A percentile compares a stretch with the other conserved stretches of the same genome.
Conservation (phyloP, 2,329 filamentous ascomycete species). For the Cladosporium sphaerospermum region DNA sequence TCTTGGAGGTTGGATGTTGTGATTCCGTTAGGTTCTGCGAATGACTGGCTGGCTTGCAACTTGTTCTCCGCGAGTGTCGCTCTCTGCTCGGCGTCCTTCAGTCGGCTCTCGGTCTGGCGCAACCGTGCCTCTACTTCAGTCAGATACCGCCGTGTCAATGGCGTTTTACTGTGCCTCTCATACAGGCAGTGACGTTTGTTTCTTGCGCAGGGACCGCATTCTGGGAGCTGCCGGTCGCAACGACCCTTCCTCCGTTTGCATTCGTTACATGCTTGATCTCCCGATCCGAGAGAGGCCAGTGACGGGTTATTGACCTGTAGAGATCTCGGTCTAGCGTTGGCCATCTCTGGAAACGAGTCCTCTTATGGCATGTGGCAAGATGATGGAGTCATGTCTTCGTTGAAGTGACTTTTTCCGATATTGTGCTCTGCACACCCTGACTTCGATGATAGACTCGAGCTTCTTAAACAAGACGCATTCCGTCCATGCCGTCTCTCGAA, state of each 20-base stretch:
- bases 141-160: conserved; percentile 43
- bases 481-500: too few relatives aligned
- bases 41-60: conserved; percentile 11
- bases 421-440: too few relatives aligned
- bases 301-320: background rate
- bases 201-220: conserved; percentile 36
- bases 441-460: too few relatives aligned
- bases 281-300: conserved; percentile 7
- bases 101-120: conserved; percentile 23
- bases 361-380: too few relatives aligned
- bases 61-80: conserved; percentile 19
- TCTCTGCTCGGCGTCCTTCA: conserved; percentile 18
- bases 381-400: too few relatives aligned
- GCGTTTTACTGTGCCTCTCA: conserved; percentile 44
- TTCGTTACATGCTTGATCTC: conserved; percentile 24
- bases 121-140: conserved; percentile 41
- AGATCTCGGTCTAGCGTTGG: too few relatives aligned
- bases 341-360: too few relatives aligned
- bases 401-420: too few relatives aligned
- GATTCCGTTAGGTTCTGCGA: background rate
- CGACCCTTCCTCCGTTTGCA: conserved; percentile 23
- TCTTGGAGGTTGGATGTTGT: too few relatives aligned
- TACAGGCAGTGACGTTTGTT: conserved; percentile 45
- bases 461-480: too few relatives aligned
- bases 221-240: conserved; percentile 31